These are phyloP conservation scores for apple (Malus domestica) DNA, from an alignment of 306 rosid genomes.

Conservation along the genomic window ASM211411v1 NC_041796.1:18775001-18775500, in stretches of 20 bases:
- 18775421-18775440: background rate
- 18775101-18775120: background rate
- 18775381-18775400: constrained; percentile 12
- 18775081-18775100: background rate
- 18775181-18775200: background rate
- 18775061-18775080: background rate
- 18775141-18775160: no score
- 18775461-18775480: background rate
- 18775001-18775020: constrained; percentile 4
- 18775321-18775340: background rate
- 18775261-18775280: background rate
- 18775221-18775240: constrained; percentile 14
- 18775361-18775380: constrained; percentile 24
- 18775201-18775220: background rate
- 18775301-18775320: constrained; percentile 36
- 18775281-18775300: constrained; percentile 15
- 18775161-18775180: background rate
- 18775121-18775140: background rate
- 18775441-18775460: background rate
- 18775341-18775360: constrained; percentile 20
- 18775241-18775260: background rate
- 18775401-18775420: background rate
- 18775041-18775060: constrained; percentile 83
- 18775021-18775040: constrained; percentile 37
- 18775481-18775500: no score